Evolutionary conservation across 2,329 filamentous ascomycete genomes (phyloP), one percentile per base, ranked within the genome.

Genomic region (Coniella vitis): DNA sequence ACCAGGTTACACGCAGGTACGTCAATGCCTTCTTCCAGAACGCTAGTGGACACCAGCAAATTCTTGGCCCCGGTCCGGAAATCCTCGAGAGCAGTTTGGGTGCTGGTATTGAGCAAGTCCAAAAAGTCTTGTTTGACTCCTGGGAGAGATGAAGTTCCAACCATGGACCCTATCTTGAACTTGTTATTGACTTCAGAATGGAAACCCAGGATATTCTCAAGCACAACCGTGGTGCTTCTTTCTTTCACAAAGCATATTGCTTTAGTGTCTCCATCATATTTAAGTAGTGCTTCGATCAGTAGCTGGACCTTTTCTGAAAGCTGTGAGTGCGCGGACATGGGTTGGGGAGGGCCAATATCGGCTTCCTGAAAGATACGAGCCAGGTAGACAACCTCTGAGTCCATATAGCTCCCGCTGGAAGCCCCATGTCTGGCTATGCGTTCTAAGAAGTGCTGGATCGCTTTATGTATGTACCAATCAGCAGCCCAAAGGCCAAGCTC

Each of bases 241-340:
- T 86, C 78, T 49, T 76, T 69, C 20, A 79, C 85, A 55, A 90
- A 90, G 0, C 90, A 65, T 14, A 90, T 81, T 0, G 82, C 81
- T 4, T 76, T 72, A 0, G 71, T 63, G 1, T 65, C 60, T 1
- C 71, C 62, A 2, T 73, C 62, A 12, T 66, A 61, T 2, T 60
- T 58, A 2, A 78, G 55, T 14, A 85, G 72, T 4, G 76, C 65
- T 4, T 63, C 49, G 3, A 88, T 63, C 14, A 90, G 67, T 5
- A 66, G 63, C 16, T 61, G 57, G 2, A 78, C 69, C 58, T 89
- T 88, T n/a, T 74, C 59, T 0, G 84, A 81, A 1, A 84, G 46
- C 7, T 66, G 56, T 3, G 57, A 39, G 7, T 25, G 10, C 3
- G 42, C 22, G n/a, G 32, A 9, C 3, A 31, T 7, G 7, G 14